Conservation (phyloP, 2,329 filamentous ascomycete species). For the Aspergillus proliferans region DNA sequence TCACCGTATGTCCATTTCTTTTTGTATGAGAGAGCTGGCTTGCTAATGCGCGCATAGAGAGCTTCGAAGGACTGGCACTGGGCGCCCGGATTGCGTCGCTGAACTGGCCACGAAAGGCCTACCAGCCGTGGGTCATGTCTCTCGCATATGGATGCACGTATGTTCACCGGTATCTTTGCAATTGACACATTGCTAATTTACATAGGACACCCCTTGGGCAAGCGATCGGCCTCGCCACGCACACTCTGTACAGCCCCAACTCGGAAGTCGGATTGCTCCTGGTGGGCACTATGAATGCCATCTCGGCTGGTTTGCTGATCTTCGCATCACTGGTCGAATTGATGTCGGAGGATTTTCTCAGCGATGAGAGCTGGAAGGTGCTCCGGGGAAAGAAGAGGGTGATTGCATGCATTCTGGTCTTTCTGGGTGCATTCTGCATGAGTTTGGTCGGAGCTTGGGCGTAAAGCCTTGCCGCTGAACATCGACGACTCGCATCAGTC, state of each 20-base stretch:
- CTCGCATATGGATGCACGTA: constrained; percentile 60
- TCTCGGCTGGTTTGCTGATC: constrained; percentile 68
- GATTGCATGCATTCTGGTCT: constrained; percentile 58
- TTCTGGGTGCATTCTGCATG: constrained; percentile 62
- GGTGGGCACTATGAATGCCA: constrained; percentile 76
- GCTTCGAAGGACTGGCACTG: constrained; percentile 2
- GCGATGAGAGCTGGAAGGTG: constrained; percentile 65
- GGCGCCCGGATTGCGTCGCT: not conserved
- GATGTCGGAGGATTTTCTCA: constrained; percentile 70
- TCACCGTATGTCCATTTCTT: constrained; percentile 23
- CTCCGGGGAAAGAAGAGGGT: constrained; percentile 57
- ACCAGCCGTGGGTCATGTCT: constrained; percentile 33
- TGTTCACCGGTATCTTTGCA: constrained; percentile 6
- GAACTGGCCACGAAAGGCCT: not conserved
- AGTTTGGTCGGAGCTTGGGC: constrained; percentile 68
- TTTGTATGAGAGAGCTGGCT: too few species aligned
- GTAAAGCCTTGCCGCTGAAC: constrained; percentile 26
- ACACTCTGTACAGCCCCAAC: constrained; percentile 67
- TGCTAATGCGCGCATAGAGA: constrained; percentile 17
- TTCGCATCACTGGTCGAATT: constrained; percentile 74
- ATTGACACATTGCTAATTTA: constrained; percentile 3
- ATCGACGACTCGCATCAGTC: too few species aligned
- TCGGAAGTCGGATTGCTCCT: constrained; percentile 67
- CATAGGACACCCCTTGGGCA: constrained; percentile 67
- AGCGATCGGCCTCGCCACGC: constrained; percentile 69